Base-by-base conservation (phyloP, 805 yeast genomes). In the Debaryomyces castellii region DNA sequence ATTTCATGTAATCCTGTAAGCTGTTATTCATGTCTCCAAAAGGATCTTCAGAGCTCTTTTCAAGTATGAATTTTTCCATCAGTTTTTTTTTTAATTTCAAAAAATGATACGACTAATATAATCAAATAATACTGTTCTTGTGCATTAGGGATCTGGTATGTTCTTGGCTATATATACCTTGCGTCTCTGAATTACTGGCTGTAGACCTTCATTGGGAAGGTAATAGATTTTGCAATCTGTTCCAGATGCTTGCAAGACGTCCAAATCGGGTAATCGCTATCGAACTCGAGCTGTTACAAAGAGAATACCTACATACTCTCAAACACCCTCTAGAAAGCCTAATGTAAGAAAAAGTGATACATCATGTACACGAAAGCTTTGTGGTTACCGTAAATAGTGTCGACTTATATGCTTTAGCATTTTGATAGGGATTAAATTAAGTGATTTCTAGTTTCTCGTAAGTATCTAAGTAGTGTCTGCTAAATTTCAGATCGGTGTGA, bases 211-310 rank as follows among this genome's bases (percentile, higher is more conserved):
- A 9, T 35, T 35, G n/a, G 38, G 24, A 30, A 30, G 20, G 16
- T 14, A 30, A 30, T 14, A 30, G 20, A 12, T 30, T 30, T 30
- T 30, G 34, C 34, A 30, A 30, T 30, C 34, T 30, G 34, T 30
- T 30, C 34, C 34, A 30, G 38, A 20, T 35, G 38, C 38, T 35
- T 35, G 38, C 24, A 11, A 11, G 22, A 21, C 38, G 12, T 35
- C 38, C 38, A 18, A 35, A 35, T 35, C 38, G 24, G 38, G 38
- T 5, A 35, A 35, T 18, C 12, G 16, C 38, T 21, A 35, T 35
- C 38, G 14, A 35, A 20, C 2, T 9, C 38, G 24, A 16, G 34
- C 10, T 20, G 18, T 11, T 14, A 4, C 20, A 6, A 8, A 35
- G 24, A 35, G 5, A 35, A 20, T n/a, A 33, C 20, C 20, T 35